Conservation (phyloP, 179 eudicot genomes). For the Vitellaria paradoxa region DNA sequence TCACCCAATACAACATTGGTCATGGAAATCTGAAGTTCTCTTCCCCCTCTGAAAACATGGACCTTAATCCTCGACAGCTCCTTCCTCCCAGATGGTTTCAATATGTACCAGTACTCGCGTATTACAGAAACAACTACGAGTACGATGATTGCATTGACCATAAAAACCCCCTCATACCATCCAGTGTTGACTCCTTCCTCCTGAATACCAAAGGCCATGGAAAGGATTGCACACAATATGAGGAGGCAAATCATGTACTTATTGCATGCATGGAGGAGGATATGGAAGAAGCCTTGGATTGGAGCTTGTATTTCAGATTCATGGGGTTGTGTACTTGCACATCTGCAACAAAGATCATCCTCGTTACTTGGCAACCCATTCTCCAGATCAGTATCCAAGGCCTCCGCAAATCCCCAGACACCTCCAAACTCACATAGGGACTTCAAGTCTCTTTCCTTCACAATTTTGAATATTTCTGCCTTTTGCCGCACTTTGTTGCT, state of each 20-base stretch:
- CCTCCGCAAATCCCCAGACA: conserved; percentile 5
- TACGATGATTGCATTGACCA: not conserved
- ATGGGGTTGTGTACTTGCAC: not conserved
- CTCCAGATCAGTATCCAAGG: conserved; percentile 4
- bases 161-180: not conserved
- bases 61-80: not conserved
- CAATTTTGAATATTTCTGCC: not conserved
- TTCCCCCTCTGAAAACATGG: not conserved
- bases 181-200: conserved; percentile 11
- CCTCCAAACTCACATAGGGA: conserved; percentile 2
- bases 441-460: not conserved
- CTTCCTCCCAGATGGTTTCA: not conserved
- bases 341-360: not conserved
- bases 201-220: not conserved
- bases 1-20: conserved; percentile 13
- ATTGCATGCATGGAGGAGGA: not conserved
- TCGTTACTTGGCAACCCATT: not conserved
- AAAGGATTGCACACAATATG: not conserved
- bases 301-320: not conserved
- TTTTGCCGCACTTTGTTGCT: conserved; percentile 9
- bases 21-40: not conserved
- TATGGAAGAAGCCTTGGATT: not conserved
- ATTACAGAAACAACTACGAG: not conserved
- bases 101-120: not conserved
- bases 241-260: conserved; percentile 4